Evolutionary conservation across 306 rosid genomes (phyloP).

Genomic region (Medicago arabica): DNA sequence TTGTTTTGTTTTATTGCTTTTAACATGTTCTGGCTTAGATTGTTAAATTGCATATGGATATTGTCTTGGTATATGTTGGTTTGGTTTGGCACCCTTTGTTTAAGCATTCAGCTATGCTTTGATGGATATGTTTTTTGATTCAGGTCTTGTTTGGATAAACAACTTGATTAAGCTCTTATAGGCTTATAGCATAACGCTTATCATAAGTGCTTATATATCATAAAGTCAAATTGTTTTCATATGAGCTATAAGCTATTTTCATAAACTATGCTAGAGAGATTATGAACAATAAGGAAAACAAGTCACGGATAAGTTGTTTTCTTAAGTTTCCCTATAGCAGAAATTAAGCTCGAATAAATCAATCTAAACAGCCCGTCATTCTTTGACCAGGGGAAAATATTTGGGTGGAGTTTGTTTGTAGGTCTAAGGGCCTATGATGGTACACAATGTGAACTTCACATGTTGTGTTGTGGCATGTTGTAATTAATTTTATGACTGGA

Average conservation of each 20-base stretch:
- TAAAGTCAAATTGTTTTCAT: background rate
- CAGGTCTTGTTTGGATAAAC: background rate
- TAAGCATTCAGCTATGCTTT: background rate
- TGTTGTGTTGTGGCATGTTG: too few relatives aligned
- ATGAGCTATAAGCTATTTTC: background rate
- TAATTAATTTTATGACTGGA: too few relatives aligned
- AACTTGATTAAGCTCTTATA: background rate
- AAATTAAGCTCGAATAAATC: background rate
- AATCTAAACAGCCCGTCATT: background rate
- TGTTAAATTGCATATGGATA: conserved; percentile 23
- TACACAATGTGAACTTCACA: too few relatives aligned
- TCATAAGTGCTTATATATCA: background rate
- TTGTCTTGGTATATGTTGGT: conserved; percentile 11
- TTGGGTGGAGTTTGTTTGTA: background rate
- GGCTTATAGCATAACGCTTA: too few relatives aligned
- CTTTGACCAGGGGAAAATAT: background rate
- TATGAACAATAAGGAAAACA: background rate
- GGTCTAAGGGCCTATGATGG: background rate
- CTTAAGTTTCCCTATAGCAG: background rate
- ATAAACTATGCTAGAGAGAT: background rate
- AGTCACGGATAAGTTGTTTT: background rate
- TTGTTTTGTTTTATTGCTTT: conserved; percentile 5
- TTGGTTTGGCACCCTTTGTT: background rate
- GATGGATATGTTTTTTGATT: conserved; percentile 9
- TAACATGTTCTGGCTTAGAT: background rate